phyloP scores from a whole-genome alignment of 2,329 filamentous ascomycete species.

The Arthroderma uncinatum region DNA sequence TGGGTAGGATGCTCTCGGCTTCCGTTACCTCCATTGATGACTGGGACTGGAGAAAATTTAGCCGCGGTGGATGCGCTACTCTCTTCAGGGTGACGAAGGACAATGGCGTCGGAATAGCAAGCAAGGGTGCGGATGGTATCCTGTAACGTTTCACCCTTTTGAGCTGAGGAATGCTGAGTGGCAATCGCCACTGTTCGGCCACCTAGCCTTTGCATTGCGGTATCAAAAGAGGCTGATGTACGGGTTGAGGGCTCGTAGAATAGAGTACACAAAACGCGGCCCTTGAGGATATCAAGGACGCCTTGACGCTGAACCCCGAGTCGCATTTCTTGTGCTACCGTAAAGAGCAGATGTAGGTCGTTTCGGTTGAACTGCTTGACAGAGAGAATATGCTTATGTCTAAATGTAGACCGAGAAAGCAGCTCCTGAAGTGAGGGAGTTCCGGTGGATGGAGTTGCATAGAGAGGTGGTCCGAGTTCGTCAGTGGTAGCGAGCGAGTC shows the following conservation, averaged over 20 bases:
- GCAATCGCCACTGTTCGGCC: constrained; percentile 73
- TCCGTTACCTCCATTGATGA: constrained; percentile 96
- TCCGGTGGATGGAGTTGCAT: constrained; percentile 41
- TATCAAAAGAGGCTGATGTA: constrained; percentile 91
- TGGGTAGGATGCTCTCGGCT: constrained; percentile 94
- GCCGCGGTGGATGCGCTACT: constrained; percentile 68
- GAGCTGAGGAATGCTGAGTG: constrained; percentile 73
- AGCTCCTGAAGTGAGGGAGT: constrained; percentile 55
- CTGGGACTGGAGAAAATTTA: constrained; percentile 77
- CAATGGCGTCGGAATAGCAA: constrained; percentile 88
- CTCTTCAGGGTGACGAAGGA: constrained; percentile 86
- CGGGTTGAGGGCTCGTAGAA: constrained; percentile 98
- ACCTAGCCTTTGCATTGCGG: constrained; percentile 95
- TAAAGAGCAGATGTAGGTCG: constrained; percentile 88
- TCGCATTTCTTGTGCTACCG: constrained; percentile 94
- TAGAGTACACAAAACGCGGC: constrained; percentile 76
- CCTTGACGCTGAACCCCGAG: constrained; percentile 87
- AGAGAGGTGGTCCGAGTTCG: constrained; percentile 33
- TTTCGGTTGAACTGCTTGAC: constrained; percentile 80
- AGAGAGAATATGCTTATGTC: constrained; percentile 78
- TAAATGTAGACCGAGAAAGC: constrained; percentile 72
- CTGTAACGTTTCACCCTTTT: constrained; percentile 88
- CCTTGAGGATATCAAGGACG: constrained; percentile 74
- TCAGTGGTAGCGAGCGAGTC: constrained; percentile 20
- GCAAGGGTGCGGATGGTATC: constrained; percentile 88